phyloP scores from a whole-genome alignment of 495 filamentous ascomycete genomes.

The Wilcoxina mikolae region DNA sequence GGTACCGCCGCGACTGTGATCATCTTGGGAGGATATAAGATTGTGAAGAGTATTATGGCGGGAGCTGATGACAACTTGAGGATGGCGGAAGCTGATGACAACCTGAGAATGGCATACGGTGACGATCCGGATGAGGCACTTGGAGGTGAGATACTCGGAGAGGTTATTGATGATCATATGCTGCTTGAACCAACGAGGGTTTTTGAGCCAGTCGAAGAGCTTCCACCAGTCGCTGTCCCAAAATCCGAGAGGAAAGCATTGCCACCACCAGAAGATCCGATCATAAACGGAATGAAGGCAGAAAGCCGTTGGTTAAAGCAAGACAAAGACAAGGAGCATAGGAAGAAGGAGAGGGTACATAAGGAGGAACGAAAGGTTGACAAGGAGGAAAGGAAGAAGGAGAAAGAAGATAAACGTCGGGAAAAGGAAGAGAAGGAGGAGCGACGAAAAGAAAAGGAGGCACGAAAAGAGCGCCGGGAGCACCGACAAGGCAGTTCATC shows the following conservation, averaged over 20 bases:
- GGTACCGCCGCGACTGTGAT: conserved; percentile 81
- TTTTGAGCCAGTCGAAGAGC: neutral
- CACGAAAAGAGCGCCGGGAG: neutral
- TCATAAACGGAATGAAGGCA: conserved; percentile 6
- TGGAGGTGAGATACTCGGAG: neutral
- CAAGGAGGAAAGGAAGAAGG: conserved; percentile 14
- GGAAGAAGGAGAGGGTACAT: conserved; percentile 7
- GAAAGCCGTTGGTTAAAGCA: neutral
- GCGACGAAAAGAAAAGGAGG: neutral
- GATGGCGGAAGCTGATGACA: conserved; percentile 19
- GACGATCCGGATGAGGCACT: conserved; percentile 41
- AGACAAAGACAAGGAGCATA: neutral
- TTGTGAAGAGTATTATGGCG: conserved; percentile 65
- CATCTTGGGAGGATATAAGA: conserved; percentile 91
- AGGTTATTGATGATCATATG: conserved; percentile 12
- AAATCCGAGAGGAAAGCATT: conserved; percentile 10
- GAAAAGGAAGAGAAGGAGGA: conserved; percentile 6
- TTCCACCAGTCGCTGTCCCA: conserved; percentile 15
- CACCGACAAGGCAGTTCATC: neutral
- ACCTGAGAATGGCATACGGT: conserved; percentile 30
- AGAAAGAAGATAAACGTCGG: neutral
- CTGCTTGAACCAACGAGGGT: neutral
- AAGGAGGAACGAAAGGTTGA: conserved; percentile 15
- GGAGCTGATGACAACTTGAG: conserved; percentile 26
- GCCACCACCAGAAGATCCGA: neutral